Evolutionary conservation across 306 rosid genomes (phyloP).

Genomic region (Prunus mira): DNA sequence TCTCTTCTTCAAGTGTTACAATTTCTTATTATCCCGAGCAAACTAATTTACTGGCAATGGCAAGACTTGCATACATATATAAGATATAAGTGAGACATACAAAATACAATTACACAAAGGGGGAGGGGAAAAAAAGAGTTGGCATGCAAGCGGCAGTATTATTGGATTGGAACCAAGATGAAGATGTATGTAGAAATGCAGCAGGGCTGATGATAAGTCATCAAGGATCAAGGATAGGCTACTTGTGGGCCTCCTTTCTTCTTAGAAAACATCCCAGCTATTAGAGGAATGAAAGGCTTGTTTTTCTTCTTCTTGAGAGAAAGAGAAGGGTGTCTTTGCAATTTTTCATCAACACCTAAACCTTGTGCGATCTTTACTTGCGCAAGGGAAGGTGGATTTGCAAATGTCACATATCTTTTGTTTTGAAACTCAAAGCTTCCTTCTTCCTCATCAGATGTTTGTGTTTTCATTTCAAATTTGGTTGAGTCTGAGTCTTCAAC

Average conservation of each 20-base stretch:
- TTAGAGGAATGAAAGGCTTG: slow-evolving; percentile 57
- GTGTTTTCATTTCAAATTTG: slow-evolving; percentile 35
- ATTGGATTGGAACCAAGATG: neutral
- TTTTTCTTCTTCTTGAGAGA: slow-evolving; percentile 69
- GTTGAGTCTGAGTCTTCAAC: slow-evolving; percentile 42
- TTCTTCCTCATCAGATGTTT: slow-evolving; percentile 20
- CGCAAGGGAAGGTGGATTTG: slow-evolving; percentile 58
- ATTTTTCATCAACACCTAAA: slow-evolving; percentile 22
- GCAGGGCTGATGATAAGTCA: neutral
- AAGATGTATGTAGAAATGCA: neutral
- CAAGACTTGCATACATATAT: neutral
- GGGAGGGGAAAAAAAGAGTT: neutral
- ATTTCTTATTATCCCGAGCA: neutral
- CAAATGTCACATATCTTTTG: slow-evolving; percentile 85
- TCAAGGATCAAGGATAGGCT: slow-evolving; percentile 38
- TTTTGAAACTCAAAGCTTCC: slow-evolving; percentile 62
- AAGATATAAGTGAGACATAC: neutral
- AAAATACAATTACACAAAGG: neutral
- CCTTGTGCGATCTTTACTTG: slow-evolving; percentile 49
- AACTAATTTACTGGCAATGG: neutral
- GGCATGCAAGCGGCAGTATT: neutral
- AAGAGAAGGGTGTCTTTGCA: slow-evolving; percentile 73
- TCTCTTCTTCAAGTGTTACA: neutral
- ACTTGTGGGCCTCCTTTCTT: slow-evolving; percentile 50
- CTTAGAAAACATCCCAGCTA: slow-evolving; percentile 66